Percentiles rank a stretch among this genome's conserved stretches.
Evolutionary conservation across 2,329 filamentous ascomycete genomes (phyloP).

Genomic region (Bipolaris bicolor): DNA sequence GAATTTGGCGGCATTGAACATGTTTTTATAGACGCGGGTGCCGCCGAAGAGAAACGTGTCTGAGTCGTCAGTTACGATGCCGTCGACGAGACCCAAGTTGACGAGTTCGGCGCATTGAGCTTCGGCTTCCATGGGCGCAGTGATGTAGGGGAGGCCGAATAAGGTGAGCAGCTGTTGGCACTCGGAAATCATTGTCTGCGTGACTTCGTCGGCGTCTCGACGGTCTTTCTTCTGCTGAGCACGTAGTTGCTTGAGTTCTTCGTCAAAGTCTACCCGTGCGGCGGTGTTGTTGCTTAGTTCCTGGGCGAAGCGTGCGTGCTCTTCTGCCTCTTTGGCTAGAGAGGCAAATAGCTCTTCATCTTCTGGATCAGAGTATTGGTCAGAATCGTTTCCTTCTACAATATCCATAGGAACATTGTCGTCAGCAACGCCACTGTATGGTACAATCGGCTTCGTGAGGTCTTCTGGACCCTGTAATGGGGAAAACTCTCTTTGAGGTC

Average conservation of each 20-base stretch:
- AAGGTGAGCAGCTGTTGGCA: constrained; percentile 88
- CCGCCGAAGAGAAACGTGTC: constrained; percentile 97
- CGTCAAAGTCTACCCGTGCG: constrained; percentile 77
- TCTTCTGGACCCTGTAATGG: constrained; percentile 39
- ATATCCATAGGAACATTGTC: constrained; percentile 35
- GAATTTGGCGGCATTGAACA: constrained; percentile 98
- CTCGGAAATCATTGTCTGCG: constrained; percentile 92
- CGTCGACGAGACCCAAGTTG: constrained; percentile 84
- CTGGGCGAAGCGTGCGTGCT: constrained; percentile 90
- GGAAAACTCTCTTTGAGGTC: constrained; percentile 28
- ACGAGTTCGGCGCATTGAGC: constrained; percentile 96
- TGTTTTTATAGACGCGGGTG: constrained; percentile 97
- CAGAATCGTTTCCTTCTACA: constrained; percentile 38
- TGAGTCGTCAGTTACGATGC: constrained; percentile 96
- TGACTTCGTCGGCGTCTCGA: constrained; percentile 94
- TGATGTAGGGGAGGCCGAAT: constrained; percentile 95
- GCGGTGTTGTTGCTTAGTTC: constrained; percentile 79
- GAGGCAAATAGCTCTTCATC: constrained; percentile 88
- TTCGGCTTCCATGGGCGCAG: constrained; percentile 98
- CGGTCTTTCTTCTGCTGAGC: constrained; percentile 97
- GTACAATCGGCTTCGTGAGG: constrained; percentile 37
- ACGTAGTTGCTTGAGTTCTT: constrained; percentile 83
- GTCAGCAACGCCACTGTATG: constrained; percentile 41
- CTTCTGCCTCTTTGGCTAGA: constrained; percentile 87
- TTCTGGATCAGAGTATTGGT: constrained; percentile 76